Evolutionary conservation across 306 rosid genomes (phyloP).

Genomic region (Leucaena leucocephala): DNA sequence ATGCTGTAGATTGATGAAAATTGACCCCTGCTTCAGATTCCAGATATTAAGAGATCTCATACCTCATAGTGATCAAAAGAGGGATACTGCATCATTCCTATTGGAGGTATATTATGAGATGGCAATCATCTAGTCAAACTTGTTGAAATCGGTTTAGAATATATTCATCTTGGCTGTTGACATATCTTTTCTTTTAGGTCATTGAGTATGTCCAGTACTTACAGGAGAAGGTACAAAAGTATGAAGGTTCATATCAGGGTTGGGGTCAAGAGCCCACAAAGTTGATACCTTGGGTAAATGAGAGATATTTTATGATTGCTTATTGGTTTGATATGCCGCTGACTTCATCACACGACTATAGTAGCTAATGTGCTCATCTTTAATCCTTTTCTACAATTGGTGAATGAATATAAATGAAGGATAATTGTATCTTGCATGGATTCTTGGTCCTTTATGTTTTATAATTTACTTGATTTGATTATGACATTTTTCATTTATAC

Average conservation of each 20-base stretch:
- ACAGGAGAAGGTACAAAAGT: slow-evolving; percentile 85
- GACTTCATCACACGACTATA: slow-evolving; percentile 10
- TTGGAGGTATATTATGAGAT: slow-evolving; percentile 65
- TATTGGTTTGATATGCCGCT: not conserved
- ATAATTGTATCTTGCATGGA: not conserved
- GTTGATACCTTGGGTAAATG: slow-evolving; percentile 92
- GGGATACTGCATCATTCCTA: slow-evolving; percentile 95
- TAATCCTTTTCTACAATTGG: not conserved
- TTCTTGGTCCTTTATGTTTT: not conserved
- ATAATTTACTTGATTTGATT: not conserved
- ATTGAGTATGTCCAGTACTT: slow-evolving; percentile 91
- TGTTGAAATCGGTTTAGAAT: slow-evolving; percentile 19
- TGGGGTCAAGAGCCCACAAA: slow-evolving; percentile 90
- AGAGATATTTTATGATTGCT: slow-evolving; percentile 11
- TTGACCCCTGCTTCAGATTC: slow-evolving; percentile 64
- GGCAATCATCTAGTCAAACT: not conserved
- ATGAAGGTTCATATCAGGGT: slow-evolving; percentile 87
- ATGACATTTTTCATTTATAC: not conserved
- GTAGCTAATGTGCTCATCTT: not conserved
- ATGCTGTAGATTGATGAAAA: slow-evolving; percentile 35
- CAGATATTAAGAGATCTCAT: slow-evolving; percentile 98
- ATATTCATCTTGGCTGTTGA: not conserved
- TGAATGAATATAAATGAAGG: not conserved
- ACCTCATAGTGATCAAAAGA: slow-evolving; percentile 95
- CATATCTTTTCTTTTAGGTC: slow-evolving; percentile 60